Evolutionary conservation across 1,139 yeast genomes (phyloP).

Genomic region (Blastobotrys persicus): DNA sequence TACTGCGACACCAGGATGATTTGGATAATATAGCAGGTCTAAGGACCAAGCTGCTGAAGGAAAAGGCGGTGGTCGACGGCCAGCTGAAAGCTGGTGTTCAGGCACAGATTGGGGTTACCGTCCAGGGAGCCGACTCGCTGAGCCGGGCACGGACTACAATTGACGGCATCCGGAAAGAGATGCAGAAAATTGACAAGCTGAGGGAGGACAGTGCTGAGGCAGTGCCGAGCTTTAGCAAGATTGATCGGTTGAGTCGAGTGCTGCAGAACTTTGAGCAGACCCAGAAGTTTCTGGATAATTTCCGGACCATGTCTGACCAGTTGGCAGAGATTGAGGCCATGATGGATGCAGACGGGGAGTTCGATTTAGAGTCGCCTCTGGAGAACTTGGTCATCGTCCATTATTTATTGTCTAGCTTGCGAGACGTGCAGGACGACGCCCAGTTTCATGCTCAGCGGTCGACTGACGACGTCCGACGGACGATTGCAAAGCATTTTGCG

Average conservation of each 20-base stretch:
- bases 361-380: constrained; percentile 53
- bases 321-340: constrained; percentile 51
- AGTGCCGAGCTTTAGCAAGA: constrained; percentile 52
- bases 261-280: constrained; percentile 75
- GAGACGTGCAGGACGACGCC: constrained; percentile 79
- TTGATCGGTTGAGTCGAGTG: constrained; percentile 61
- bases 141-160: constrained; percentile 33
- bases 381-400: constrained; percentile 66
- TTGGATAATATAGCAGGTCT: constrained; percentile 54
- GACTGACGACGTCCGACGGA: constrained; percentile 68
- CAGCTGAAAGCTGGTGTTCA: constrained; percentile 65
- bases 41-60: constrained; percentile 61
- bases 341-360: constrained; percentile 55
- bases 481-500: constrained; percentile 57
- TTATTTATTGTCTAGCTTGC: constrained; percentile 61
- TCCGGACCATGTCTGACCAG: constrained; percentile 54
- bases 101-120: constrained; percentile 55
- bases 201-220: constrained; percentile 34
- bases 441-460: constrained; percentile 51
- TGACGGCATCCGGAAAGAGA: constrained; percentile 31
- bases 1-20: constrained; percentile 38
- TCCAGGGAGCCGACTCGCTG: constrained; percentile 38
- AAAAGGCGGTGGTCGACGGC: constrained; percentile 69
- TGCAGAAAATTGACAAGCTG: constrained; percentile 32
- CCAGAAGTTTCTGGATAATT: constrained; percentile 60